Conservation (phyloP, 805 yeast species). For the Nakazawaea ernobii region DNA sequence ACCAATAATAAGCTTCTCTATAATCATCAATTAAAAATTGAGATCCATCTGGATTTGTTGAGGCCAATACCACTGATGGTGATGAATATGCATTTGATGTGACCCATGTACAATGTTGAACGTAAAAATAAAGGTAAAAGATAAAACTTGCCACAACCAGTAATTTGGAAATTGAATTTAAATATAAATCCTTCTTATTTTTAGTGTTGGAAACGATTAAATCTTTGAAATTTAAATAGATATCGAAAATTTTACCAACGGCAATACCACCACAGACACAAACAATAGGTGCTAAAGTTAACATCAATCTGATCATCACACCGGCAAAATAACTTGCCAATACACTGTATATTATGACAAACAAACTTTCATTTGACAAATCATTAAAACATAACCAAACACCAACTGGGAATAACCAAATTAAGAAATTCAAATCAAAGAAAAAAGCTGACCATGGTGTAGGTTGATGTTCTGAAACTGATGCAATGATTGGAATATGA, state of each 20-base stretch:
- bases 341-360: constrained; percentile 87
- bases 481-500: constrained; percentile 97
- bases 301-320: constrained; percentile 97
- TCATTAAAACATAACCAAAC: constrained; percentile 88
- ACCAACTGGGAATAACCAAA: constrained; percentile 99
- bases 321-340: constrained; percentile 97
- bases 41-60: constrained; percentile 79
- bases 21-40: constrained; percentile 86
- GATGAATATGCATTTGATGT: constrained; percentile 94
- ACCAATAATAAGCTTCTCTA: constrained; percentile 98
- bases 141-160: constrained; percentile 63
- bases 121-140: constrained; percentile 74
- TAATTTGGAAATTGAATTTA: constrained; percentile 47
- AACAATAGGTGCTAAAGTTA: constrained; percentile 92
- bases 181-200: constrained; percentile 15
- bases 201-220: not conserved
- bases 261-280: constrained; percentile 93
- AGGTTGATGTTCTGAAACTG: constrained; percentile 99
- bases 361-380: constrained; percentile 85
- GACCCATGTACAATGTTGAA: constrained; percentile 95
- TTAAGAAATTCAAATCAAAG: constrained; percentile 86
- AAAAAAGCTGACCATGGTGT: constrained; percentile 99
- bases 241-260: constrained; percentile 74
- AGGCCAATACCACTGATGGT: constrained; percentile 93
- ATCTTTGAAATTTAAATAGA: constrained; percentile 59